Evolutionary conservation across 108 stramenopile genomes (phyloP), one percentile per base, ranked within the genome.

Genomic region (Nitzschia sp.): DNA sequence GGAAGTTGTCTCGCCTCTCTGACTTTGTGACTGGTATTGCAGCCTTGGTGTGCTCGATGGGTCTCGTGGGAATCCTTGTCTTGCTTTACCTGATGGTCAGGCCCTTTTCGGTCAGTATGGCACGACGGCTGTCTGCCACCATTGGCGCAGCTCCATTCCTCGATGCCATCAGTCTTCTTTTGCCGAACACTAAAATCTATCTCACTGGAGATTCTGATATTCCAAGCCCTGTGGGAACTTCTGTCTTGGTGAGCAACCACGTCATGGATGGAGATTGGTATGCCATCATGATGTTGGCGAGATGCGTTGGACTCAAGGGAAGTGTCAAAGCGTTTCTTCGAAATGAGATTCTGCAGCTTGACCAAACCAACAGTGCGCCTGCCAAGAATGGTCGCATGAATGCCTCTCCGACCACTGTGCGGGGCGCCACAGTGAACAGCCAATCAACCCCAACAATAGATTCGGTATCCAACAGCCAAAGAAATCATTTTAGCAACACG

Each of bases 161-260:
- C 26, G 90, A 91, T 56, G 80, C 84, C 8, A 71, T 88, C 24
- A 53, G 84, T 8, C 63, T 91, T 38, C 56, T 91, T 3, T 59
- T 88, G 46, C 90, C 90, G n/a, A 80, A 86, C 43, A 85, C 67
- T 0, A 58, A 53, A 50, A 75, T 91, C 11, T 73, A 72, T 51
- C 53, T 91, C 11, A 87, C 86, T 21, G 90, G 87, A n/a, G 90
- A 91, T 57, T 85, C 83, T 14, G 90, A 91, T 59, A 72, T 88
- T 55, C 86, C 86, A 9, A 76, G 71, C 59, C 83, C 87, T 20
- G 77, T 91, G 9, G 84, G 90, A 29, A 82, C 84, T 1, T 75
- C 83, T 10, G 66, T 91, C 26, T 55, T 88, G 58, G 83, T 89
- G 17, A 84, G 65, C 21, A 91, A 91, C 73, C 88, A 89, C 69